Base-by-base conservation (phyloP, 306 rosid genomes). In the Hylodesmum podocarpum region DNA sequence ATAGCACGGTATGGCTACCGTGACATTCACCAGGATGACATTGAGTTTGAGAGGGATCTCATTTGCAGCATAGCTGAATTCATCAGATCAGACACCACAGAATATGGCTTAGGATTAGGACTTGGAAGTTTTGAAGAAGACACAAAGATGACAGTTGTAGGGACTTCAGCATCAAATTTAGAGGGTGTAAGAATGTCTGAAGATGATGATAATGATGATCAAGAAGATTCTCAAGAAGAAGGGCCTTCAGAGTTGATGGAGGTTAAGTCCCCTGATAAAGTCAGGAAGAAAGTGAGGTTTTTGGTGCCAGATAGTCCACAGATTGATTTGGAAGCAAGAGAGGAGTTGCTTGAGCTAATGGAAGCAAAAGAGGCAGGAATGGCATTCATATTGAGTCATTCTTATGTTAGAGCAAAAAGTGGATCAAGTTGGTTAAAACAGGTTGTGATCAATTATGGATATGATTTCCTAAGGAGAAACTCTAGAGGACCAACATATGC, bases 381-480 rank as follows among this genome's bases (percentile, higher is more conserved):
- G 94, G 97, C 98, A 78, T 96, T 92, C 70, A 96, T 92, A 87
- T 82, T 91, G 88, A 96, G 99, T 54, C 99, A 96, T 71, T 92
- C 97, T 8, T 96, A 92, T 77, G 96, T 92, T 77, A 92, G 88
- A 63, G 96, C 97, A 21, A 92, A 96, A 87, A 91, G 96, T 27
- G 99, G 94, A 27, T 96, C 99, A 49, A 88, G 97, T 63, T 88
- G 88, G 89, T 58, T 92, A 53, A 96, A 92, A 84, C 89, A 66
- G 74, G 78, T 88, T 63, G 99, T 85, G 55, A 89, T 96, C 29
- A 92, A 92, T 81, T 87, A 81, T 78, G 98, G 90, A 25, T 92
- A 90, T 84, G 99, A 92, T 78, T 92, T 96, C 87, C 78, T 96
- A 74, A 91, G 98, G 66, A 92, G 99, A 73, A 96, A 96, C 76